Evolutionary conservation across 1,284 basidiomycete genomes (phyloP).

Genomic region (Meira miltonrushii): DNA sequence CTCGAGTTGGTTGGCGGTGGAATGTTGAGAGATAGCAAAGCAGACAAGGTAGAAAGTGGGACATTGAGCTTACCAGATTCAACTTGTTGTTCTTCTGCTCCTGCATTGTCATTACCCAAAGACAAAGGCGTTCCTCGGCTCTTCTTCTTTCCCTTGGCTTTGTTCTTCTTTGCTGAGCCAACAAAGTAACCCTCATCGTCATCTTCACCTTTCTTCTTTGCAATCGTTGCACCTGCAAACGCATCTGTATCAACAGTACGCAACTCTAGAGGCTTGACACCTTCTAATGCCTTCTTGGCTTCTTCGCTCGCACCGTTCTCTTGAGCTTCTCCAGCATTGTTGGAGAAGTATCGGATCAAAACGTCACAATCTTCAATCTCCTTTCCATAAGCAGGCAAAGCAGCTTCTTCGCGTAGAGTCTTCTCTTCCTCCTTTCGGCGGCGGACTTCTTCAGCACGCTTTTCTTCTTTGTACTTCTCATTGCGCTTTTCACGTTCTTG

Average conservation of each 20-base stretch:
- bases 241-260: constrained; percentile 72
- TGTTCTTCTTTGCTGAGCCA: constrained; percentile 65
- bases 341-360: constrained; percentile 72
- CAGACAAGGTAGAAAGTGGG: constrained; percentile 77
- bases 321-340: constrained; percentile 29
- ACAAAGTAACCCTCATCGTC: constrained; percentile 80
- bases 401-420: constrained; percentile 83
- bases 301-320: constrained; percentile 9
- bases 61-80: constrained; percentile 62
- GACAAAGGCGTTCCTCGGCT: constrained; percentile 31
- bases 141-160: constrained; percentile 57
- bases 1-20: constrained; percentile 73
- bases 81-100: constrained; percentile 13
- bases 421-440: constrained; percentile 77
- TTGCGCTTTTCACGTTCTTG: constrained; percentile 59
- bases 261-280: constrained; percentile 68
- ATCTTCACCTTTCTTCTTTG: constrained; percentile 74
- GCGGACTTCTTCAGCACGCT: constrained; percentile 72
- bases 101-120: constrained; percentile 20
- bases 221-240: constrained; percentile 65
- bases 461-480: constrained; percentile 73
- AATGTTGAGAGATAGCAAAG: constrained; percentile 81
- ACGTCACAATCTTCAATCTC: constrained; percentile 97
- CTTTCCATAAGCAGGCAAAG: constrained; percentile 79
- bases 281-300: constrained; percentile 55